These are phyloP conservation scores for Globisporangium middletonii DNA, from an alignment of 352 stramenopile genomes.

Conservation along the genomic window DNA sequence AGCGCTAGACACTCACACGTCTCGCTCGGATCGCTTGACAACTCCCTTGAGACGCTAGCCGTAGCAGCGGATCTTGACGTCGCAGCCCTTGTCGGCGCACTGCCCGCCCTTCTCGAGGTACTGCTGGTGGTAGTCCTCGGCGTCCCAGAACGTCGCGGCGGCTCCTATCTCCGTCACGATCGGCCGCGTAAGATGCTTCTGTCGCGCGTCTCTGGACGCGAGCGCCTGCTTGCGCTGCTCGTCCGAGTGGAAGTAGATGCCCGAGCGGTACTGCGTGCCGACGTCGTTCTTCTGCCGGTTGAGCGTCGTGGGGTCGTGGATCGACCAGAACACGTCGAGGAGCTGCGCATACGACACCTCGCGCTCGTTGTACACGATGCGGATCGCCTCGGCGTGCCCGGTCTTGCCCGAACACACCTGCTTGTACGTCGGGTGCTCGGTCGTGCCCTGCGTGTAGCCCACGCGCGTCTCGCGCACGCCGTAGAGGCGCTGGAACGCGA, in stretches of 20 bases:
- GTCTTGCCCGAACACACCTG: constrained; percentile 92
- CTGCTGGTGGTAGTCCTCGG: constrained; percentile 95
- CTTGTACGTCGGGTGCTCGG: constrained; percentile 92
- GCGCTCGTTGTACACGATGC: constrained; percentile 89
- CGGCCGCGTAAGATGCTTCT: constrained; percentile 59
- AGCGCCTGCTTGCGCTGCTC: constrained; percentile 78
- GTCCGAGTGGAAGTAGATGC: constrained; percentile 92
- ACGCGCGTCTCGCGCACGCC: constrained; percentile 93
- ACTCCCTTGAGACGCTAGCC: constrained; percentile 20
- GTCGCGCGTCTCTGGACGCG: constrained; percentile 55
- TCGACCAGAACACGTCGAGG: constrained; percentile 76
- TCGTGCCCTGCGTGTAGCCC: constrained; percentile 74
- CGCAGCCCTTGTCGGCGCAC: constrained; percentile 90
- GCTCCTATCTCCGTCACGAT: constrained; percentile 92
- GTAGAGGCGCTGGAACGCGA: constrained; percentile 94
- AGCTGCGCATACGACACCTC: constrained; percentile 82
- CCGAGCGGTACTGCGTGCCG: constrained; percentile 95
- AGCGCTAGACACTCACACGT: background rate
- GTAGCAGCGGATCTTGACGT: constrained; percentile 90
- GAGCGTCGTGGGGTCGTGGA: constrained; percentile 92
- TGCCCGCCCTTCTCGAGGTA: constrained; percentile 96
- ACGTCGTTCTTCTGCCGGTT: constrained; percentile 86
- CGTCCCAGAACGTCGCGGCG: constrained; percentile 87
- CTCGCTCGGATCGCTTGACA: background rate
- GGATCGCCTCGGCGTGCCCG: constrained; percentile 93